A percentile compares a stretch with the other conserved stretches of the same genome.
Conservation (phyloP, 1,284 basidiomycete genomes). For the Apiotrichum montevideense region DNA sequence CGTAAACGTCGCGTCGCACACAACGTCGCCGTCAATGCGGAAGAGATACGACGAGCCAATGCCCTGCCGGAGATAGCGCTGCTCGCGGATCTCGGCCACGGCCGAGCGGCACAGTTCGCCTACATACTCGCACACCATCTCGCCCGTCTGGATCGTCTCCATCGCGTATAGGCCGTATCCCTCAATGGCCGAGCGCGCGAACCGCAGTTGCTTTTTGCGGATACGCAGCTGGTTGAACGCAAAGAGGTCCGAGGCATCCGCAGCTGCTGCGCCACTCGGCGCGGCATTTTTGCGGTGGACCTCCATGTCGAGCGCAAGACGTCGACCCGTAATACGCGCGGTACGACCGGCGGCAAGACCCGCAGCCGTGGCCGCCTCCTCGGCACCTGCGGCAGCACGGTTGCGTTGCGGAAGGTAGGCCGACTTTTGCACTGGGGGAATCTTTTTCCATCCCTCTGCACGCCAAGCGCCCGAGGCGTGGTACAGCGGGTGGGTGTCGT, state of each 20-base stretch:
- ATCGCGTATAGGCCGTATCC: conserved; percentile 96
- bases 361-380: conserved; percentile 30
- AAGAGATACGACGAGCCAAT: conserved; percentile 94
- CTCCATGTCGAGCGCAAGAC: conserved; percentile 88
- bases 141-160: conserved; percentile 85
- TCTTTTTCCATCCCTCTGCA: conserved; percentile 91
- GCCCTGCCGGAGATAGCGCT: conserved; percentile 85
- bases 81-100: conserved; percentile 95
- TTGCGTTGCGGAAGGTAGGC: conserved; percentile 65
- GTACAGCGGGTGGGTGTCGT: conserved; percentile 33
- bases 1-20: conserved; percentile 97
- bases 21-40: conserved; percentile 81
- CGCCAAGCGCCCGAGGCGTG: conserved; percentile 48
- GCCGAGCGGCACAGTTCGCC: conserved; percentile 93
- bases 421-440: conserved; percentile 85
- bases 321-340: conserved; percentile 88
- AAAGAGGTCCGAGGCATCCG: conserved; percentile 55
- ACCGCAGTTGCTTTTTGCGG: conserved; percentile 94
- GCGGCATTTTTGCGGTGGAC: conserved; percentile 64
- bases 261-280: conserved; percentile 4
- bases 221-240: conserved; percentile 99
- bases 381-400: conserved; percentile 49
- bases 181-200: conserved; percentile 92
- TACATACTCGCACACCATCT: conserved; percentile 99
- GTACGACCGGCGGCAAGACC: conserved; percentile 68